Base-by-base conservation (phyloP, 495 filamentous ascomycete species). In the Penicillium egyptiacum region DNA sequence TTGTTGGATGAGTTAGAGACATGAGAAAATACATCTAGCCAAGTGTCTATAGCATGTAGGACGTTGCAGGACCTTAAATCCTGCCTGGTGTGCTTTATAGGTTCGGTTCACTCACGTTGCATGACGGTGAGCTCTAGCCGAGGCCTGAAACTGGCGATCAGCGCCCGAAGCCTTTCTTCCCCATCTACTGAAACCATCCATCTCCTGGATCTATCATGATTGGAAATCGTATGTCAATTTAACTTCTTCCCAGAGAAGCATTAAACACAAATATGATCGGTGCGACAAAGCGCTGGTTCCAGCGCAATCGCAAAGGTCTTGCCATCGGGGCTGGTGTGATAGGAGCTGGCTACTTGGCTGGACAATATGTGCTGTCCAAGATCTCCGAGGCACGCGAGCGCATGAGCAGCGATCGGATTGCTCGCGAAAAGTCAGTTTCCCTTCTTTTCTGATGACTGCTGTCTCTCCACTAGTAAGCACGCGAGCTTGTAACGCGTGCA, bases 361-460 rank as follows among this genome's bases (percentile, higher is more conserved):
- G 88, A 20, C 88, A 95, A 75, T 98, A 97, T 87, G 85, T 96
- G 50, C 60, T 96, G 63, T 83, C 79, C 55, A 98, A 96, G 82
- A 84, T 98, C 57, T 87, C 87, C 31, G 92, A 98, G 70, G 90
- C 93, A 53, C 83, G 91, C 59, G 90, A 96, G 77, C 92, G 92
- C 66, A 92, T 96, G 90, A 94, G 85, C 69, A 90, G 88, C 73
- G 95, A 98, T 63, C 86, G 92, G 54, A 94, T 97, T 68, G 90
- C 95, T 43, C 88, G 88, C 62, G 94, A 98, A 73, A 98, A 98
- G 94, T 97, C 75, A 66, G 86, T 75, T n/a, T 19, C 42, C 30
- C 33, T 56, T 22, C 5, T 3, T 53, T 14, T 10, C 52, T 43
- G 35, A 39, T 49, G 26, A 6, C 28, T 17, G 30, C 14, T 55